phyloP scores from a whole-genome alignment of 2,329 filamentous ascomycete species.

The Pestalotiopsis sp. region DNA sequence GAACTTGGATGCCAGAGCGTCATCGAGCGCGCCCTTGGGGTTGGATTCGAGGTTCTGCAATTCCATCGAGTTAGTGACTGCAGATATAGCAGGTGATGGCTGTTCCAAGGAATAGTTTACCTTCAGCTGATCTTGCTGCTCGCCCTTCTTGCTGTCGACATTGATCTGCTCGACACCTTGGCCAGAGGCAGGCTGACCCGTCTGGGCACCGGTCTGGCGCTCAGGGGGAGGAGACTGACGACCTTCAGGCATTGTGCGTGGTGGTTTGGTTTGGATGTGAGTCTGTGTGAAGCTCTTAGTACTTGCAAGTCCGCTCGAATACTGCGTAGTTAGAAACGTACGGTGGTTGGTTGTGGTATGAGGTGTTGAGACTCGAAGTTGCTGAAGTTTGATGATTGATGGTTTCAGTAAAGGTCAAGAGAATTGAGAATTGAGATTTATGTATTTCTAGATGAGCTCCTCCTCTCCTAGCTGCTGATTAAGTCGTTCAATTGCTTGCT shows the following conservation, averaged over 20 bases:
- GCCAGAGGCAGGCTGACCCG: constrained; percentile 58
- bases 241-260: constrained; percentile 59
- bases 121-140: constrained; percentile 55
- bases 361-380: not conserved
- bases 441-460: not conserved
- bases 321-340: not conserved
- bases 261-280: constrained; percentile 22
- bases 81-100: not conserved
- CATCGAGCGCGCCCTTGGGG: constrained; percentile 66
- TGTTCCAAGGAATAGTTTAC: constrained; percentile 34
- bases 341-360: not conserved
- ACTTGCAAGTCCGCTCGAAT: not conserved
- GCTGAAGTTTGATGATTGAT: not conserved
- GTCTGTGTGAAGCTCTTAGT: constrained; percentile 11
- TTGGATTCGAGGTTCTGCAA: constrained; percentile 61
- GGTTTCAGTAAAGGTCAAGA: not conserved
- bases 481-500: not conserved
- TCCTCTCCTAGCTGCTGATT: constrained; percentile 2
- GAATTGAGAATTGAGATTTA: not conserved
- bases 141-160: constrained; percentile 52
- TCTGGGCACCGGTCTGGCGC: constrained; percentile 66
- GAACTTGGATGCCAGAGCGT: constrained; percentile 63
- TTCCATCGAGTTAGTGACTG: constrained; percentile 10
- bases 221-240: constrained; percentile 79
- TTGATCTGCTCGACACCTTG: constrained; percentile 55